Evolutionary conservation across 2,329 filamentous ascomycete genomes (phyloP).

Genomic region (Eutypa lata): DNA sequence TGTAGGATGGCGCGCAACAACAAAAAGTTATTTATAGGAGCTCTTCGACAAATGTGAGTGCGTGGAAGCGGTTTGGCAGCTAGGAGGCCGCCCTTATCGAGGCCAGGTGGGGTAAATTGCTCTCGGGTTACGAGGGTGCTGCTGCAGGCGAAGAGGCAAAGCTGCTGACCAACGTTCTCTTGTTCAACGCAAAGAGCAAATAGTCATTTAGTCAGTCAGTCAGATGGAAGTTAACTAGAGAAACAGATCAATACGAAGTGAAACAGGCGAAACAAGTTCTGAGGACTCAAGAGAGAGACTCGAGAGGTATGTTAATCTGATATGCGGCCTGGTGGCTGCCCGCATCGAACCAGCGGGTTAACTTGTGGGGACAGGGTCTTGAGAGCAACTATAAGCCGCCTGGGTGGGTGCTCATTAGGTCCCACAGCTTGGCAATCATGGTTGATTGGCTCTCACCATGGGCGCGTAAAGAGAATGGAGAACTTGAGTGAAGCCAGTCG

Average conservation of each 20-base stretch:
- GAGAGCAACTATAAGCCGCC: constrained; percentile 4
- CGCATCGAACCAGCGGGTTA: constrained; percentile 10
- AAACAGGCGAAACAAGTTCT: constrained; percentile 18
- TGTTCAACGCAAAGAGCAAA: constrained; percentile 2
- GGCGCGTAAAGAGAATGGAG: constrained; percentile 23
- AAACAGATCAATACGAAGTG: constrained; percentile 8
- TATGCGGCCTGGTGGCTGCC: constrained; percentile 23
- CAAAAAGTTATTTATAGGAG: constrained; percentile 22
- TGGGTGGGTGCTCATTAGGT: constrained; percentile 13
- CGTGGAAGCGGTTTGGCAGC: constrained; percentile 5
- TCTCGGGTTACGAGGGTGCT: constrained; percentile 3
- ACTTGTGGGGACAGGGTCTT: constrained; percentile 9
- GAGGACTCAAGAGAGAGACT: constrained; percentile 13
- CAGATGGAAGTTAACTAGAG: constrained; percentile 2
- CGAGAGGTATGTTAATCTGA: constrained; percentile 17
- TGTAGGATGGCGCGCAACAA: constrained; percentile 20
- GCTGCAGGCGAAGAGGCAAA: constrained; percentile 5
- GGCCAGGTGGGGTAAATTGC: constrained; percentile 24
- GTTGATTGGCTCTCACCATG: constrained; percentile 17
- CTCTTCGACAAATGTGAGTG: constrained; percentile 3
- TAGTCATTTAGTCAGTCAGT: neutral
- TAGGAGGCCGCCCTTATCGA: constrained; percentile 14
- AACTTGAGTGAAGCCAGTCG: constrained; percentile 15
- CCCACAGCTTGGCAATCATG: constrained; percentile 21
- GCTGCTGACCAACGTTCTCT: constrained; percentile 10